phyloP scores from a whole-genome alignment of 257 asterid species.

The Primulina huaijiensis region DNA sequence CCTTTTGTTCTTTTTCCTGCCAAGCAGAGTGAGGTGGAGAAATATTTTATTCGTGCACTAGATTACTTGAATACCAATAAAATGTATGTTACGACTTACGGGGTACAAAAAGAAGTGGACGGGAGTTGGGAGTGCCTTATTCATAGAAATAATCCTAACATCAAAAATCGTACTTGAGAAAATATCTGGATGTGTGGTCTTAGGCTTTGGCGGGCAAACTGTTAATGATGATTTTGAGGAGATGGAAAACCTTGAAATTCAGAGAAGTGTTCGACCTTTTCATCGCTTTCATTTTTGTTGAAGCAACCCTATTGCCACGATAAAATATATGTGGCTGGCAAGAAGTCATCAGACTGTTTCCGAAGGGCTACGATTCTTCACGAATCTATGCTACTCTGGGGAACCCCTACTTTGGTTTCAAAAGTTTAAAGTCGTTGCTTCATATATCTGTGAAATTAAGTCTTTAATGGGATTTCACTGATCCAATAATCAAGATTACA shows the following conservation, averaged over 20 bases:
- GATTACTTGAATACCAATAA: neutral
- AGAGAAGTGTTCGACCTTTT: neutral
- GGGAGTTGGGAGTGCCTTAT: neutral
- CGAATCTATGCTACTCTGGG: neutral
- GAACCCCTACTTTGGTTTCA: neutral
- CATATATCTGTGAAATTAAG: too few species aligned
- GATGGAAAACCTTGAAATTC: neutral
- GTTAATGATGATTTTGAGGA: neutral
- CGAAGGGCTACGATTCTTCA: neutral
- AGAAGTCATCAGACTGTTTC: too few species aligned
- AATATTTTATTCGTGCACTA: slow-evolving; percentile 18
- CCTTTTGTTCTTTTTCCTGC: slow-evolving; percentile 21
- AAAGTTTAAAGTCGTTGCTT: neutral
- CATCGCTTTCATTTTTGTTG: neutral
- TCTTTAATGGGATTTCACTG: too few species aligned
- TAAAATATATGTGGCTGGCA: neutral
- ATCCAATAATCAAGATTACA: neutral
- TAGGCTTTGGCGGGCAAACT: too few species aligned
- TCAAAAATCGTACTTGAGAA: neutral
- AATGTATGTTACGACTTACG: neutral
- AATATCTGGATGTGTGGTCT: neutral
- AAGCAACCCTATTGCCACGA: neutral
- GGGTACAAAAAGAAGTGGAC: too few species aligned
- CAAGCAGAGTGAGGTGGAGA: slow-evolving; percentile 32
- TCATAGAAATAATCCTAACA: neutral